Conservation (phyloP, 2,329 filamentous ascomycete genomes). For the Calonectria pseudoturangicola region DNA sequence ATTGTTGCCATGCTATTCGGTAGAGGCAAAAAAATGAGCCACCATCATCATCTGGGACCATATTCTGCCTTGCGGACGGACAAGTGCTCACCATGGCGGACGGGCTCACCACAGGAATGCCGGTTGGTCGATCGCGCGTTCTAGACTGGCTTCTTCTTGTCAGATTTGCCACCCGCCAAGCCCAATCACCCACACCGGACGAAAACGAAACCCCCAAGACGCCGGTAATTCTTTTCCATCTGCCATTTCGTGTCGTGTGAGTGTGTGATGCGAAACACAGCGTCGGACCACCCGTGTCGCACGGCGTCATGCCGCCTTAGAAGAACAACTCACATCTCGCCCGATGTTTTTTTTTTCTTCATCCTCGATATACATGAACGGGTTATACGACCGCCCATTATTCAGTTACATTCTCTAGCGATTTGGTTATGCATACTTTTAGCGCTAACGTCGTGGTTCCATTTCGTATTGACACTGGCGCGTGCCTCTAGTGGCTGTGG, state of each 20-base stretch:
- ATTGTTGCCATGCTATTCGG: not conserved
- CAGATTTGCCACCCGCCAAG: conserved; percentile 10
- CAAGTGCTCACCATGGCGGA: too few relatives aligned
- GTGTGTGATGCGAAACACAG: too few relatives aligned
- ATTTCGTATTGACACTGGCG: too few relatives aligned
- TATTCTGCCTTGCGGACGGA: not conserved
- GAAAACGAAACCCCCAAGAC: not conserved
- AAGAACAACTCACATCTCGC: too few relatives aligned
- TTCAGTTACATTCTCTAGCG: not conserved
- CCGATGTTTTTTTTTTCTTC: not conserved
- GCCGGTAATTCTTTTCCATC: not conserved
- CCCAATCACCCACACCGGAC: not conserved
- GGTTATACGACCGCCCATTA: too few relatives aligned
- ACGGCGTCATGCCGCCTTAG: not conserved
- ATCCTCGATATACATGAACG: too few relatives aligned
- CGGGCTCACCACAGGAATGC: not conserved
- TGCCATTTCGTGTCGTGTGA: not conserved
- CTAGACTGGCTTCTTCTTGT: not conserved
- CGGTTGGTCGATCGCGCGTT: not conserved
- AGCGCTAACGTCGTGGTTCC: not conserved
- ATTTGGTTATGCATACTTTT: conserved; percentile 21
- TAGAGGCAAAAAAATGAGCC: not conserved
- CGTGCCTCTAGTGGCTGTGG: not conserved
- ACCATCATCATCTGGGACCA: not conserved
- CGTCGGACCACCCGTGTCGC: not conserved